Evolutionary conservation across 208 protist species (phyloP).

Genomic region (Perkinsela sp.): DNA sequence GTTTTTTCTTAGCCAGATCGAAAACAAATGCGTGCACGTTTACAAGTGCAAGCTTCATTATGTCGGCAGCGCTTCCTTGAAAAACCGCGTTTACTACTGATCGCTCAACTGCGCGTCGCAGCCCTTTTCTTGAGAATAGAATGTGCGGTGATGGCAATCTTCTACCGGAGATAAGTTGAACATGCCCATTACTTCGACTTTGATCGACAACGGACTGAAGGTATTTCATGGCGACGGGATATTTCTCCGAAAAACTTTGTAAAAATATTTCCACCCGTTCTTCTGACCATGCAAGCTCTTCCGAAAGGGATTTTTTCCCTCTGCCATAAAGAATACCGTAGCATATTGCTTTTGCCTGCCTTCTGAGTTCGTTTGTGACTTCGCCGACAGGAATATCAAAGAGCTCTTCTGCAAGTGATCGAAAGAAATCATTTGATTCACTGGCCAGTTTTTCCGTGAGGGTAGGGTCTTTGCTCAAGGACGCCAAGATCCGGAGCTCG

Average conservation of each 20-base stretch:
- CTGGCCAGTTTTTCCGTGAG: not conserved
- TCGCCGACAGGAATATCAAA: not conserved
- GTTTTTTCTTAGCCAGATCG: too few relatives aligned
- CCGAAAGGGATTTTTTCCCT: not conserved
- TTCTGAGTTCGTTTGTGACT: not conserved
- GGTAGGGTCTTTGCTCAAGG: not conserved
- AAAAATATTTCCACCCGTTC: not conserved
- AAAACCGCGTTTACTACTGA: not conserved
- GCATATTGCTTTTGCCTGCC: not conserved
- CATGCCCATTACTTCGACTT: not conserved
- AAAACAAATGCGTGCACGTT: not conserved
- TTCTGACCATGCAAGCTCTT: not conserved
- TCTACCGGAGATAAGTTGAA: not conserved
- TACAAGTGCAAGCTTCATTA: not conserved
- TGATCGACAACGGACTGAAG: not conserved
- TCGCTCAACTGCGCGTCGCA: not conserved
- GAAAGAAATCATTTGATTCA: not conserved
- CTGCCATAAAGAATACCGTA: not conserved
- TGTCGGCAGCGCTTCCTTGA: not conserved
- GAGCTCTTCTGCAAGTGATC: not conserved
- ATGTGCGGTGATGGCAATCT: not conserved
- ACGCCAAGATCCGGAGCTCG: not conserved
- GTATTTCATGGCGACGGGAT: not conserved
- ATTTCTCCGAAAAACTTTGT: not conserved
- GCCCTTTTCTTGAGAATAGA: not conserved